Base-by-base conservation (phyloP, 176 grass and related monocot genomes). In the Pontederia paniculata region DNA sequence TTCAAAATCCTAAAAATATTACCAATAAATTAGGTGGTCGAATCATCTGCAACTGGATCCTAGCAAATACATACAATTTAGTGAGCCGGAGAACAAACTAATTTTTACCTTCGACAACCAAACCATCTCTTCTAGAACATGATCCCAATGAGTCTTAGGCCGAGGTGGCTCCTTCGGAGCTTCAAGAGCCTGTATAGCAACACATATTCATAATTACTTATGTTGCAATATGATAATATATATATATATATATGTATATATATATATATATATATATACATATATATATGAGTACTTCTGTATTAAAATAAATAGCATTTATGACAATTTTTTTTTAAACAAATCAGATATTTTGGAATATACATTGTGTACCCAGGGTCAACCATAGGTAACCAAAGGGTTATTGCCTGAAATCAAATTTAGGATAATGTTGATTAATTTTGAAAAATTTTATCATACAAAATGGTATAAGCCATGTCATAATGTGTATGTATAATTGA, bases 61-160 rank as follows among this genome's bases (percentile, higher is more conserved):
- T 23, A 12, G 28, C n/a, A 46, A 47, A 54, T 54, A 18, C 9
- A 18, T n/a, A 20, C 9, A 44, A 11, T 43, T 61, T 31, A 10
- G 16, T 45, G 22, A 45, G 18, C 12, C 14, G 21, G 16, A 25
- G 8, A 3, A 65, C 18, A 5, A 50, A 20, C 18, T 44, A 17
- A 71, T 23, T 6, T 48, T 46, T 50, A 98, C 94, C 83, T 98
- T 98, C 31, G 94, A 59, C 58, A 98, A 60, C 94, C 94, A 98
- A 77, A 56, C 45, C 83, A 98, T 98, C 77, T 98, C 94, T 57
- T 73, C 83, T 62, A 98, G 58, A 68, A 98, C 83, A 88, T 98
- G 87, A 69, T 98, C 94, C 87, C 94, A 98, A 19, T 98, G 94
- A 72, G 79, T 60, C 73, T 91, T 98, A 25, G 94, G 83, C 64